Percentiles rank a stretch among this genome's conserved stretches.
Conservation (phyloP, 306 rosid genomes). For the Malus orientalis region DNA sequence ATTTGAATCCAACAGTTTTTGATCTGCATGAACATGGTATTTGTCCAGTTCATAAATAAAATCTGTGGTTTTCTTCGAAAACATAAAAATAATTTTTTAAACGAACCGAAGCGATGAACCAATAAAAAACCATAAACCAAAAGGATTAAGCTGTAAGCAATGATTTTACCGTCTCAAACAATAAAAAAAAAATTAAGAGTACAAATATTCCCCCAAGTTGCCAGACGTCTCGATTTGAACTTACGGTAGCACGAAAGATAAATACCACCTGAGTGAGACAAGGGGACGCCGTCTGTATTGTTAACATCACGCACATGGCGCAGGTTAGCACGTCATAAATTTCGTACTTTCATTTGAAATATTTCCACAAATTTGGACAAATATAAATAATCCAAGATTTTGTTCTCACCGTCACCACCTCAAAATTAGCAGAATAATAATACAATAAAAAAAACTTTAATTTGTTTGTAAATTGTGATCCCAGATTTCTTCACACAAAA, state of each 20-base stretch:
- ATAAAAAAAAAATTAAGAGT: too few relatives aligned
- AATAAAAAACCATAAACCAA: too few relatives aligned
- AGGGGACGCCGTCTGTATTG: neutral
- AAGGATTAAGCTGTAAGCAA: too few relatives aligned
- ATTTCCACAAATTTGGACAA: neutral
- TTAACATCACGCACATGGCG: slow-evolving; percentile 20
- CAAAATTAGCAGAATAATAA: slow-evolving; percentile 20
- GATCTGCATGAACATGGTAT: too few relatives aligned
- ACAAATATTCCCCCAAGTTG: neutral
- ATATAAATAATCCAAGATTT: slow-evolving; percentile 29
- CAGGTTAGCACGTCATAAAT: slow-evolving; percentile 7
- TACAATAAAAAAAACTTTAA: neutral
- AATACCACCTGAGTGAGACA: neutral
- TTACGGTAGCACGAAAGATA: slow-evolving; percentile 5
- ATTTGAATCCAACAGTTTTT: too few relatives aligned
- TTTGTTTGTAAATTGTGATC: slow-evolving; percentile 26
- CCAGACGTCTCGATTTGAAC: slow-evolving; percentile 19
- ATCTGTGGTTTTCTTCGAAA: too few relatives aligned
- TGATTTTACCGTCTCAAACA: too few relatives aligned
- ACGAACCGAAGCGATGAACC: too few relatives aligned
- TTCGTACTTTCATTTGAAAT: neutral
- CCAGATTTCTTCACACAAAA: slow-evolving; percentile 31
- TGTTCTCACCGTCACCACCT: slow-evolving; percentile 23
- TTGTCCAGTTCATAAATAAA: too few relatives aligned
- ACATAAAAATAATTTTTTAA: too few relatives aligned